These are phyloP conservation scores for Ceratocystis eucalypticola DNA, from an alignment of 2,329 filamentous ascomycete genomes.

Conservation along the genomic window DNA sequence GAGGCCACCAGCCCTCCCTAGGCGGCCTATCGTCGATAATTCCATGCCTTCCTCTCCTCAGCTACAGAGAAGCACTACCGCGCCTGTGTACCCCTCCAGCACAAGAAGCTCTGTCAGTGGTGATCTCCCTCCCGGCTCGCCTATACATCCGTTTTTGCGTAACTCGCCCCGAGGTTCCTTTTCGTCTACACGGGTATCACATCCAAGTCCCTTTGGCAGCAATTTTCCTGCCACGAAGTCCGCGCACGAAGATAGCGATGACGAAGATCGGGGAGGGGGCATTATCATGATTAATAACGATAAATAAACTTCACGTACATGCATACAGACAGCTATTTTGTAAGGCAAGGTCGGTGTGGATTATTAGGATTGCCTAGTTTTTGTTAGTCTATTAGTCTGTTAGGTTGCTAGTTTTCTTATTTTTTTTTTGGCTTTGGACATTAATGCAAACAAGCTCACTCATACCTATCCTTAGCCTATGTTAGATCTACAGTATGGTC, in stretches of 20 bases:
- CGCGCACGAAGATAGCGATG: conserved; percentile 11
- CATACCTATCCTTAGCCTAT: too few species aligned
- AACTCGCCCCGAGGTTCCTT: neutral
- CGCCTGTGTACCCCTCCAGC: conserved; percentile 4
- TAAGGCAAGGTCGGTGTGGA: too few species aligned
- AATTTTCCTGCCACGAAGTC: conserved; percentile 9
- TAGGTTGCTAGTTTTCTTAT: too few species aligned
- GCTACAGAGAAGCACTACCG: conserved; percentile 16
- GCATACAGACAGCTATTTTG: neutral
- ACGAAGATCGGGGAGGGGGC: conserved; percentile 8
- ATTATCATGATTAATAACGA: conserved; percentile 18
- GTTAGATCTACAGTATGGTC: too few species aligned
- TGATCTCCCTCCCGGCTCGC: neutral
- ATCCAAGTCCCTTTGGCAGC: conserved; percentile 6
- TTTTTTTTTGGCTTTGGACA: too few species aligned
- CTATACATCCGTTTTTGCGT: conserved; percentile 17
- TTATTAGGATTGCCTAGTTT: too few species aligned
- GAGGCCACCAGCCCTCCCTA: conserved; percentile 7
- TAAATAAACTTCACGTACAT: neutral
- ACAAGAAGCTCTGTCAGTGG: neutral
- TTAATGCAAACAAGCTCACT: too few species aligned
- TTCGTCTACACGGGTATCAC: neutral
- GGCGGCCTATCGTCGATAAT: conserved; percentile 13
- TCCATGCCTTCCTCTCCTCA: neutral
- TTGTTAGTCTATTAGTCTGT: too few species aligned